Conservation (phyloP, 2,329 filamentous ascomycete genomes). For the Septoria petroselini region DNA sequence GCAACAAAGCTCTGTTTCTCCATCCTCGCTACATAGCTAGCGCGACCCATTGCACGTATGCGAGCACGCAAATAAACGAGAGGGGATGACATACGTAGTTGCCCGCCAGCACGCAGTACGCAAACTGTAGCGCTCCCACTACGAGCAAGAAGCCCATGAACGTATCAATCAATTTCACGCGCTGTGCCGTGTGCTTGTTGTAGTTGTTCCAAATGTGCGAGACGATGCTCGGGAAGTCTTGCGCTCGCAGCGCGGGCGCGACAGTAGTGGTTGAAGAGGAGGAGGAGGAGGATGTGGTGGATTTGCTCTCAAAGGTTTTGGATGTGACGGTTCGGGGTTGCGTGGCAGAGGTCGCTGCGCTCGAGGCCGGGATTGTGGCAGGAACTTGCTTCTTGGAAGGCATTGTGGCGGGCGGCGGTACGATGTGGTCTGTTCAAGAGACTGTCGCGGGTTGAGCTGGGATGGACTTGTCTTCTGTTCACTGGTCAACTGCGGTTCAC, state of each 20-base stretch:
- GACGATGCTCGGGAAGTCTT: conserved; percentile 57
- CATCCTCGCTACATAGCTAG: too few species aligned
- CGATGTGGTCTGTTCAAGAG: neutral
- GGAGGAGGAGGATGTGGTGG: conserved; percentile 27
- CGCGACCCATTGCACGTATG: too few species aligned
- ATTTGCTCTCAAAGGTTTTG: conserved; percentile 18
- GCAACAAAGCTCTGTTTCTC: too few species aligned
- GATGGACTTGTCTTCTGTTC: neutral
- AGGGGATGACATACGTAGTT: conserved; percentile 96
- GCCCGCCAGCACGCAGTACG: conserved; percentile 85
- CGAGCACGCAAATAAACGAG: too few species aligned
- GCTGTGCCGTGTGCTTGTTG: conserved; percentile 74
- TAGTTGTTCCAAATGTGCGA: conserved; percentile 75
- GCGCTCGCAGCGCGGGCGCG: conserved; percentile 26
- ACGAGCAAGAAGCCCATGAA: conserved; percentile 86
- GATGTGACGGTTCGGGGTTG: conserved; percentile 26
- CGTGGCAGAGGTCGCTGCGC: conserved; percentile 6
- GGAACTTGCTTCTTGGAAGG: conserved; percentile 3
- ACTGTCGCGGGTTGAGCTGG: neutral
- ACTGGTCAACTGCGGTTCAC: too few species aligned
- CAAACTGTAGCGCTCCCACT: conserved; percentile 85
- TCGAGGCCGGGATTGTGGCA: conserved; percentile 12
- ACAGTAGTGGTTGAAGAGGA: too few species aligned
- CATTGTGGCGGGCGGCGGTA: neutral
- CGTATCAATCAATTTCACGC: conserved; percentile 84